phyloP scores from a whole-genome alignment of 805 yeast species.

The Myxozyma udenii region DNA sequence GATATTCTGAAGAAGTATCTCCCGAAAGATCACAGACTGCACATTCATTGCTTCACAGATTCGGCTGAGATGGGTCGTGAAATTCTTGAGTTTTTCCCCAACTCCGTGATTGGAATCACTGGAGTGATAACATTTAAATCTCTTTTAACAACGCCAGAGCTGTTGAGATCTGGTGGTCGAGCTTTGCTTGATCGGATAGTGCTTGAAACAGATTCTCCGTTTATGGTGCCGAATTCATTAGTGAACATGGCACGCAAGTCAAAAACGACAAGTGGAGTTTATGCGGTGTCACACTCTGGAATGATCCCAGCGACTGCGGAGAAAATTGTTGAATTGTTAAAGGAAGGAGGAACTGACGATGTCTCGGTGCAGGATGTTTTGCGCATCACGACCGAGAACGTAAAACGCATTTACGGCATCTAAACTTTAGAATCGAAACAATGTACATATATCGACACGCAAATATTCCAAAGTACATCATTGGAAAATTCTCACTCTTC shows the following conservation, averaged over 20 bases:
- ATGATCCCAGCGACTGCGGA: slow-evolving; percentile 24
- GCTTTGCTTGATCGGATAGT: slow-evolving; percentile 11
- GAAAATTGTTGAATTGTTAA: slow-evolving; percentile 17
- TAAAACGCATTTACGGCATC: slow-evolving; percentile 13
- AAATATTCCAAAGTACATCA: too few species aligned
- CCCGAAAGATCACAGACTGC: slow-evolving; percentile 15
- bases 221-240: slow-evolving; percentile 16
- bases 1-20: slow-evolving; percentile 8
- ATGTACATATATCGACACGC: too few species aligned
- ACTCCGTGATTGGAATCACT: slow-evolving; percentile 24
- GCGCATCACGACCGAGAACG: slow-evolving; percentile 14
- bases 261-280: slow-evolving; percentile 2
- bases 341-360: slow-evolving; percentile 6
- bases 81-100: slow-evolving; percentile 14
- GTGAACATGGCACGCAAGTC: not conserved
- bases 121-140: slow-evolving; percentile 24
- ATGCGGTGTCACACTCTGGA: slow-evolving; percentile 23
- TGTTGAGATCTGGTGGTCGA: slow-evolving; percentile 12
- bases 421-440: too few species aligned
- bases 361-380: slow-evolving; percentile 12
- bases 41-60: slow-evolving; percentile 26
- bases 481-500: too few species aligned
- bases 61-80: slow-evolving; percentile 18
- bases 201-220: slow-evolving; percentile 25
- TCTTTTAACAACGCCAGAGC: slow-evolving; percentile 17